Conservation (phyloP, 441 rosid species). For the Brassica balearica region DNA sequence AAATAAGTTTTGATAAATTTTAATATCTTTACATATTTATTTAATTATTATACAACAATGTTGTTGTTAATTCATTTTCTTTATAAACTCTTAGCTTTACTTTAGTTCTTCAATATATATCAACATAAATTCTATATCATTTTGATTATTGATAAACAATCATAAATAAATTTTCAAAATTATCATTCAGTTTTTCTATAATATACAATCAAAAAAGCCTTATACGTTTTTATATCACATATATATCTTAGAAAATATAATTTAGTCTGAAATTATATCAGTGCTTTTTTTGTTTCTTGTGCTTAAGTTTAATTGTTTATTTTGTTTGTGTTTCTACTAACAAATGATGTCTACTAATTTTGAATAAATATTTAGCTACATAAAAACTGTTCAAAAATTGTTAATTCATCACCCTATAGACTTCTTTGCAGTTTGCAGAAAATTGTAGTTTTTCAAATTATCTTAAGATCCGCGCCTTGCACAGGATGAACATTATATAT, state of each 20-base stretch:
- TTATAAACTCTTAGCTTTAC: neutral
- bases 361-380: neutral
- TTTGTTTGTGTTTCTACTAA: neutral
- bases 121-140: neutral
- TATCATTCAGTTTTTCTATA: neutral
- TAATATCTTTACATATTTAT: neutral
- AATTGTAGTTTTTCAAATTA: neutral
- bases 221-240: neutral
- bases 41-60: neutral
- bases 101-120: neutral
- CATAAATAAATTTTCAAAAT: neutral
- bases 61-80: neutral
- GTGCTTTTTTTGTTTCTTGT: neutral
- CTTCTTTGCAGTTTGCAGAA: neutral
- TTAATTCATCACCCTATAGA: neutral
- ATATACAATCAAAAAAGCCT: neutral
- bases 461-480: neutral
- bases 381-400: neutral
- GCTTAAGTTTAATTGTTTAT: neutral
- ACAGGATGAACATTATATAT: too few species aligned
- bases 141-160: neutral
- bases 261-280: neutral
- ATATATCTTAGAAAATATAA: neutral
- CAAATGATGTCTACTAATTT: neutral
- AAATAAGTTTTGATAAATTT: neutral